Base-by-base conservation (phyloP, 129 eudicot species). In the Pittosporum tobira region DNA sequence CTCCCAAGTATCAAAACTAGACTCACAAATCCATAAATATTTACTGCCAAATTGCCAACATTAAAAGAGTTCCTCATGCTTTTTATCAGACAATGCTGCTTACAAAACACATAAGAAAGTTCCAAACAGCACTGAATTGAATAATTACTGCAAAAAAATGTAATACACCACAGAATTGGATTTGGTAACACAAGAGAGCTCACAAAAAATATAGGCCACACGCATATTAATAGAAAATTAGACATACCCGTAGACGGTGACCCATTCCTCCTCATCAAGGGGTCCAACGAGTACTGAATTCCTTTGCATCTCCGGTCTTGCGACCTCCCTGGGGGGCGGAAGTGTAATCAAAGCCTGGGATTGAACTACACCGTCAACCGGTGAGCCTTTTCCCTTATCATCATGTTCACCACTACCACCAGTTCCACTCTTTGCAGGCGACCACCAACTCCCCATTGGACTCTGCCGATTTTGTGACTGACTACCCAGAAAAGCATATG, bases 241-340 rank as follows among this genome's bases (percentile, higher is more conserved):
- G 25, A 57, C 37, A 61, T 85, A 90, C 97, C 97, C 99, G 53
- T 87, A 93, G 48, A 93, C 88, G 56, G 99, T 93, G 64, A 93
- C 96, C 99, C 99, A 93, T 66, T 93, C 99, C 59, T 87, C 96
- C 75, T 93, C 94, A 59, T 93, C 87, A 69, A 87, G 59, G 25
- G 71, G 60, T 19, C 91, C 88, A 40, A 75, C 75, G 18, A 83
- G 78, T 21, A 83, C 46, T 2, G 88, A 68, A 70, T 67, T 83
- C 75, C 75, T 73, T 84, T 77, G 71, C 68, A 81, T 66, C 74
- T 87, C 99, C 13, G 99, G 99, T 57, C 96, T 81, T 0, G 86
- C 96, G 40, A 93, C 96, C 72, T 93, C 99, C 79, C 88, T 77
- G 6, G 96, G 99, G 0, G 81, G 85, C 8, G 99, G 99, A 36